Percentiles rank a stretch among this genome's conserved stretches.
Evolutionary conservation across 140 eudicot genomes (phyloP).

Genomic region (Cichorium intybus): DNA sequence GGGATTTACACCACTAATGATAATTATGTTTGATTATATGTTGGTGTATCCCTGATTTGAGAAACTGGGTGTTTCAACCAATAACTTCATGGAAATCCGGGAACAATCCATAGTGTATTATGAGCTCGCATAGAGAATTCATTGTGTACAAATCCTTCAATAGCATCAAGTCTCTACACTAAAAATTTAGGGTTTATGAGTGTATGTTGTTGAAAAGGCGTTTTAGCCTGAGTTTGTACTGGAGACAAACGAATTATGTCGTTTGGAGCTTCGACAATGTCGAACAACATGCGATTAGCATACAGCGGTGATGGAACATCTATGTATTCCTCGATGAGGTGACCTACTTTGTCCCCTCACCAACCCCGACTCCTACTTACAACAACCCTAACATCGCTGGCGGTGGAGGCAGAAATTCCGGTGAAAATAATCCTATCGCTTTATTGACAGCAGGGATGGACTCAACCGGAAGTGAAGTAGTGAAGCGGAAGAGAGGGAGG

Average conservation of each 20-base stretch:
- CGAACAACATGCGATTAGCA: constrained; percentile 29
- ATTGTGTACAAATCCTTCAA: background rate
- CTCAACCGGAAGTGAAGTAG: constrained; percentile 1
- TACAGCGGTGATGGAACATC: constrained; percentile 20
- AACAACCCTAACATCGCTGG: constrained; percentile 19
- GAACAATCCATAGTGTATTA: background rate
- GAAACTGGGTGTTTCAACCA: too few relatives aligned
- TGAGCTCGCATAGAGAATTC: constrained; percentile 1
- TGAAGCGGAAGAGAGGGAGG: constrained; percentile 50
- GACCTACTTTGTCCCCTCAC: constrained; percentile 11
- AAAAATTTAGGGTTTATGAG: constrained; percentile 30
- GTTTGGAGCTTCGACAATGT: constrained; percentile 25
- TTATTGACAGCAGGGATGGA: constrained; percentile 6
- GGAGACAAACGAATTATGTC: constrained; percentile 14
- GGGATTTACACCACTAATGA: too few relatives aligned
- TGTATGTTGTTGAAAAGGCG: background rate
- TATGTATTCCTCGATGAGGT: constrained; percentile 17
- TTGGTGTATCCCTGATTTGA: too few relatives aligned
- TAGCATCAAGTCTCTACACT: too few relatives aligned
- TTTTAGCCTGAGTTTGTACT: background rate
- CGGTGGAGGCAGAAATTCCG: constrained; percentile 10
- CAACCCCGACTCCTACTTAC: constrained; percentile 16
- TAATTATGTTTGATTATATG: too few relatives aligned
- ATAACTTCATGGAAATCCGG: background rate
- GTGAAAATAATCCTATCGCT: constrained; percentile 8